phyloP scores from a whole-genome alignment of 495 filamentous ascomycete genomes.

The Cudoniella acicularis region DNA sequence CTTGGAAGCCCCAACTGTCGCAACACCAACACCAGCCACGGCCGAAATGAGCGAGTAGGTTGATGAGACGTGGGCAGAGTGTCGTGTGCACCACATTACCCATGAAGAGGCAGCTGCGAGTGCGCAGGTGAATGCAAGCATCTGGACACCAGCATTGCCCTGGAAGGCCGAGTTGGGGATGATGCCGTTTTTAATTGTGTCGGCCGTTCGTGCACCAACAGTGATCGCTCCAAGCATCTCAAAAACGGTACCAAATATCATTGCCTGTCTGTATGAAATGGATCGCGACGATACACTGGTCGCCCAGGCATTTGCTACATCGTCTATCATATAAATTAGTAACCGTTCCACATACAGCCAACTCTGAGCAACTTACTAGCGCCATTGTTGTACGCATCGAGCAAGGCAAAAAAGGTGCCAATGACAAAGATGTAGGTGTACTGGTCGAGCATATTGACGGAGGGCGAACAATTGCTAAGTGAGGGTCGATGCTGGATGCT shows the following conservation, averaged over 20 bases:
- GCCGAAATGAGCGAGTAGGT: conserved; percentile 63
- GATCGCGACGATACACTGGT: conserved; percentile 38
- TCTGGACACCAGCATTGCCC: conserved; percentile 36
- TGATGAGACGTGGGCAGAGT: conserved; percentile 60
- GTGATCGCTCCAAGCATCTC: conserved; percentile 49
- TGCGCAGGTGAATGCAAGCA: conserved; percentile 25
- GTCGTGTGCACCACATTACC: conserved; percentile 56
- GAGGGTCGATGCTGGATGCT: too few species aligned
- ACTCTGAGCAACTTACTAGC: conserved; percentile 45
- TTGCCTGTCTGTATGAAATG: conserved; percentile 36
- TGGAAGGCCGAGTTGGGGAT: conserved; percentile 39
- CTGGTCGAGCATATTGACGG: conserved; percentile 47
- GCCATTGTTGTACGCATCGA: conserved; percentile 65
- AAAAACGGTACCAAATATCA: conserved; percentile 33
- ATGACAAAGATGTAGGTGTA: conserved; percentile 62
- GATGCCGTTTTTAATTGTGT: conserved; percentile 49
- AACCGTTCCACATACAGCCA: neutral
- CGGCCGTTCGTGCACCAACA: conserved; percentile 42
- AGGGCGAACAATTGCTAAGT: too few species aligned
- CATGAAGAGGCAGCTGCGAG: conserved; percentile 4
- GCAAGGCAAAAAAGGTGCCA: conserved; percentile 62
- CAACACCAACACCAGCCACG: conserved; percentile 59
- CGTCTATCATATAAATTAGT: conserved; percentile 24
- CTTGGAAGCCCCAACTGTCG: conserved; percentile 44
- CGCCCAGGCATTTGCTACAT: conserved; percentile 44